Conservation (phyloP, 1,139 yeast genomes). For the Lodderomyces beijingensis region DNA sequence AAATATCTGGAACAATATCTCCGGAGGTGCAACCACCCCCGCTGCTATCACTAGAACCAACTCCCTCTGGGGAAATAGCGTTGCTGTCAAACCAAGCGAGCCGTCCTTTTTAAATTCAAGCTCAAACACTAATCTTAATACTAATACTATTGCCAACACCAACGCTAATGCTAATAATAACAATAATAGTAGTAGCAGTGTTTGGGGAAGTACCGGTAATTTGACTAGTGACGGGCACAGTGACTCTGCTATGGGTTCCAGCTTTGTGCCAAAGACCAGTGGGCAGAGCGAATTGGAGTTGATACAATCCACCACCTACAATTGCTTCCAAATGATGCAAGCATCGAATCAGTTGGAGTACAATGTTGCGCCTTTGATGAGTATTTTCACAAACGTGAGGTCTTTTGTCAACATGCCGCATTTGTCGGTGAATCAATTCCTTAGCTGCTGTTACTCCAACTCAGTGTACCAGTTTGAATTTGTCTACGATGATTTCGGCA, state of each 20-base stretch:
- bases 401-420: conserved; percentile 21
- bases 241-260: neutral
- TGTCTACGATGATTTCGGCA: conserved; percentile 45
- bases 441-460: conserved; percentile 28
- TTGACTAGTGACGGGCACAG: neutral
- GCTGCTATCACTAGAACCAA: conserved; percentile 14
- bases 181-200: conserved; percentile 2
- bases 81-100: conserved; percentile 4
- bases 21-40: conserved; percentile 5
- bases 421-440: conserved; percentile 41
- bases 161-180: neutral
- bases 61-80: conserved; percentile 29
- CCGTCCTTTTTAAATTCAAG: conserved; percentile 6
- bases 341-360: conserved; percentile 32
- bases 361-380: conserved; percentile 34
- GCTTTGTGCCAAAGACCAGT: neutral
- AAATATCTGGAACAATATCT: conserved; percentile 21
- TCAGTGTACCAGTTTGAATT: conserved; percentile 36
- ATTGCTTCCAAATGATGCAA: conserved; percentile 32
- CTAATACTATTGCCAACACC: neutral
- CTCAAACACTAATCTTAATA: conserved; percentile 9
- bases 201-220: neutral
- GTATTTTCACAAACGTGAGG: conserved; percentile 32
- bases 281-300: conserved; percentile 8
- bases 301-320: conserved; percentile 21